A percentile compares a stretch with the other conserved stretches of the same genome.
Conservation (phyloP, 768 basidiomycete genomes). For the Pulveroboletus sp. region DNA sequence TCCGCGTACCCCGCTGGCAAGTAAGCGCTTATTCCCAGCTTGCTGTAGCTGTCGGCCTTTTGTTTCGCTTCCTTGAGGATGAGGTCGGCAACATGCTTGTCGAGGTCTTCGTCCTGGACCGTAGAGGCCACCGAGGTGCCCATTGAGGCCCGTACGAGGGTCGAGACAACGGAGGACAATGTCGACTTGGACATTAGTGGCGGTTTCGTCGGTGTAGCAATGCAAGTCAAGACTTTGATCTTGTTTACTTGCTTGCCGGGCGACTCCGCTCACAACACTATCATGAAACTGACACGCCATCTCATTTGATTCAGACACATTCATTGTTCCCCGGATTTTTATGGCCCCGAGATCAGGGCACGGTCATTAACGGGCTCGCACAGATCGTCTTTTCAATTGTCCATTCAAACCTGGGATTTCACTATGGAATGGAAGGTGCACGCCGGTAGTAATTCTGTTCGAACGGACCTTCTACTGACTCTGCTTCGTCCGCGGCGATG, state of each 20-base stretch:
- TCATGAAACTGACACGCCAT: background rate
- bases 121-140: constrained; percentile 56
- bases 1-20: constrained; percentile 52
- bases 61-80: constrained; percentile 91
- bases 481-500: constrained; percentile 21
- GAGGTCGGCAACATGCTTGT: constrained; percentile 87
- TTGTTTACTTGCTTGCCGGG: constrained; percentile 20
- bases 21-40: constrained; percentile 79
- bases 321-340: background rate
- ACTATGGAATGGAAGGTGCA: constrained; percentile 15
- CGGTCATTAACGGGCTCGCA: constrained; percentile 1
- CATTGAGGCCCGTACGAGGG: constrained; percentile 76
- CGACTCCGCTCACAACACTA: background rate
- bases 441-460: constrained; percentile 1
- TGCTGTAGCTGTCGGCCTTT: constrained; percentile 77
- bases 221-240: constrained; percentile 10
- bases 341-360: constrained; percentile 1
- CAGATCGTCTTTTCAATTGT: constrained; percentile 9
- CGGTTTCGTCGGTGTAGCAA: constrained; percentile 3
- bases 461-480: background rate
- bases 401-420: constrained; percentile 2
- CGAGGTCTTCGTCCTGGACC: constrained; percentile 82
- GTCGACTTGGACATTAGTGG: constrained; percentile 46
- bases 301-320: background rate
- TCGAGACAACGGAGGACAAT: constrained; percentile 82